These are phyloP conservation scores for Penicillium atrosanguineum DNA, from an alignment of 495 filamentous ascomycete genomes.

Conservation along the genomic window DNA sequence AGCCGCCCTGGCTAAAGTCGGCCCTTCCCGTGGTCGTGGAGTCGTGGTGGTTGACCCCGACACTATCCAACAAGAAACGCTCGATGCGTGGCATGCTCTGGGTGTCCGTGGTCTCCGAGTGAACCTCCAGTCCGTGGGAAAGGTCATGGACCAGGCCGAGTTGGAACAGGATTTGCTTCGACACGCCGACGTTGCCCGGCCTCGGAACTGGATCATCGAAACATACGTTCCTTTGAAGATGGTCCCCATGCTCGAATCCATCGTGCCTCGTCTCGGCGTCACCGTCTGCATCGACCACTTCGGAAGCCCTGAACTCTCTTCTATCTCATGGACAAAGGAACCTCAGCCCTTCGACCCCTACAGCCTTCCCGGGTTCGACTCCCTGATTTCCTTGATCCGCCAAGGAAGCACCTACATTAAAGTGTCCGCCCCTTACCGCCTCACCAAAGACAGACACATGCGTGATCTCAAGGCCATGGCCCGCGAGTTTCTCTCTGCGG, in stretches of 20 bases:
- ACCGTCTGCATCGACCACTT: constrained; percentile 53
- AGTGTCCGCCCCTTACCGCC: constrained; percentile 48
- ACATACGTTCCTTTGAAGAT: constrained; percentile 45
- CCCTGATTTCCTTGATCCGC: constrained; percentile 39
- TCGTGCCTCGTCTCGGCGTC: constrained; percentile 42
- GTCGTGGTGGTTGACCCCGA: constrained; percentile 51
- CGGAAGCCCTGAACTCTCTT: constrained; percentile 37
- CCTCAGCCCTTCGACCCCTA: constrained; percentile 33
- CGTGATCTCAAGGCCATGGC: constrained; percentile 40
- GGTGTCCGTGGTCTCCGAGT: constrained; percentile 52
- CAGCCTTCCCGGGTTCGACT: constrained; percentile 39
- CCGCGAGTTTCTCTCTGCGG: constrained; percentile 35
- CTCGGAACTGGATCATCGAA: constrained; percentile 47
- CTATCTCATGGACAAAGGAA: constrained; percentile 8
- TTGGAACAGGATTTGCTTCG: constrained; percentile 34
- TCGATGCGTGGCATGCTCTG: constrained; percentile 45
- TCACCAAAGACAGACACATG: constrained; percentile 36
- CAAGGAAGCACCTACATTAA: constrained; percentile 46
- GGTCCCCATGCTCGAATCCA: constrained; percentile 38
- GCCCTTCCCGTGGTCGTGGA: constrained; percentile 43
- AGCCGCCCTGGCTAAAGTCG: constrained; percentile 38
- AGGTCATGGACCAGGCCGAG: constrained; percentile 30
- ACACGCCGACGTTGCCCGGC: constrained; percentile 44
- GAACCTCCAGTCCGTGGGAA: constrained; percentile 48
- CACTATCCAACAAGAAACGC: constrained; percentile 26